phyloP scores from a whole-genome alignment of 768 basidiomycete genomes.

The Boletus barrowsii region DNA sequence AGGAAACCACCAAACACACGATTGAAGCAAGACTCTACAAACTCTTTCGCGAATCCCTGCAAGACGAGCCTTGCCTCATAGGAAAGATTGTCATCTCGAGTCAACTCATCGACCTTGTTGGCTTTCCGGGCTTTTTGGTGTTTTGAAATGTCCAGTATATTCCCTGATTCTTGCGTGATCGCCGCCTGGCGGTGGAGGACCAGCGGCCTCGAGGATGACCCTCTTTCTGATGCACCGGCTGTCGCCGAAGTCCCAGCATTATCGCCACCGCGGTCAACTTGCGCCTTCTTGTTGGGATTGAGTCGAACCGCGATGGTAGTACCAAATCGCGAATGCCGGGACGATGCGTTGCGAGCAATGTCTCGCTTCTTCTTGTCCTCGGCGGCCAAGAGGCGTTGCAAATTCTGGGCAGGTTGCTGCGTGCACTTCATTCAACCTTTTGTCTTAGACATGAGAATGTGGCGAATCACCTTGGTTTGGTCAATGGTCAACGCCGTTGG shows the following conservation, averaged over 20 bases:
- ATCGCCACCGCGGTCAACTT: conserved; percentile 18
- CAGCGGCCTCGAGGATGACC: conserved; percentile 46
- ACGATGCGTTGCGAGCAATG: conserved; percentile 52
- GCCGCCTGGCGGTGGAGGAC: conserved; percentile 87
- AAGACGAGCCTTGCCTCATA: conserved; percentile 62
- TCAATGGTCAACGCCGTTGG: conserved; percentile 57
- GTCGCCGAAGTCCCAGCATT: conserved; percentile 22
- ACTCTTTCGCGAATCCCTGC: conserved; percentile 66
- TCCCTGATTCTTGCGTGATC: conserved; percentile 62
- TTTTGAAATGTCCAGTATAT: conserved; percentile 69
- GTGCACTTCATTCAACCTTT: conserved; percentile 11
- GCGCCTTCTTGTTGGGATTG: conserved; percentile 51
- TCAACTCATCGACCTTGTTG: conserved; percentile 63
- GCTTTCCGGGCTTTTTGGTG: conserved; percentile 57
- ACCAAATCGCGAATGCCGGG: conserved; percentile 94
- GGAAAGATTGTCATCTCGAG: conserved; percentile 63
- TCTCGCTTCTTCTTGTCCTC: conserved; percentile 68
- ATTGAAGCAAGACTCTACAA: conserved; percentile 85
- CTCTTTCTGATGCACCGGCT: conserved; percentile 18
- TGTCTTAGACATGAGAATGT: conserved; percentile 3
- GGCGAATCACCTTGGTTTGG: conserved; percentile 55
- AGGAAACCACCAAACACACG: conserved; percentile 47
- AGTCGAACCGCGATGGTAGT: conserved; percentile 86
- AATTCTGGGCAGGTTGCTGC: conserved; percentile 65
- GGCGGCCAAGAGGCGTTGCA: conserved; percentile 71